These are phyloP conservation scores for Metarhizium album DNA, from an alignment of 2,329 filamentous ascomycete species.

Conservation along the genomic window DNA sequence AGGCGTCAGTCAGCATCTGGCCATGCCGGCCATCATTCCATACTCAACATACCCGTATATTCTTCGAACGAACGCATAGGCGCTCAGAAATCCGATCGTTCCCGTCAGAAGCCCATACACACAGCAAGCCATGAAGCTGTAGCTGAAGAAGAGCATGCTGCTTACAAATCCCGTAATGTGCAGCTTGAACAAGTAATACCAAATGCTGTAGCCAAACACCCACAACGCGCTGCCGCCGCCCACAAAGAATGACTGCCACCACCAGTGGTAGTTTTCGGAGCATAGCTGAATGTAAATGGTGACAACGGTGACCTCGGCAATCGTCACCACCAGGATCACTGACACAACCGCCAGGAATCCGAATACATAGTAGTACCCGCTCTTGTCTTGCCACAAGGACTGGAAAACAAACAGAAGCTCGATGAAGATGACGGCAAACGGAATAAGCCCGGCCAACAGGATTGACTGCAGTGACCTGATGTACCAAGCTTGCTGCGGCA, in stretches of 20 bases:
- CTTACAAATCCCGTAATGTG: conserved; percentile 74
- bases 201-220: conserved; percentile 74
- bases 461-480: conserved; percentile 50
- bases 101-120: conserved; percentile 75
- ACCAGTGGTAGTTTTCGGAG: conserved; percentile 82
- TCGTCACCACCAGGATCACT: conserved; percentile 60
- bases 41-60: conserved; percentile 61
- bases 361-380: conserved; percentile 85
- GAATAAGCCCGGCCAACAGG: conserved; percentile 64
- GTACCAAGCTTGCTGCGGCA: conserved; percentile 71
- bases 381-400: conserved; percentile 83
- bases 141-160: conserved; percentile 73
- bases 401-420: conserved; percentile 81
- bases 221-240: conserved; percentile 68
- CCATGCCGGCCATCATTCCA: neutral
- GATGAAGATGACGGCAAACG: conserved; percentile 81
- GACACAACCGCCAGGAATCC: conserved; percentile 71
- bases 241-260: conserved; percentile 80
- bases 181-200: conserved; percentile 73
- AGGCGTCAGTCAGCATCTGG: conserved; percentile 9
- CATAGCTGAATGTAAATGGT: conserved; percentile 75
- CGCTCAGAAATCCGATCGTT: conserved; percentile 74
- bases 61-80: conserved; percentile 72
- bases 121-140: conserved; percentile 70
- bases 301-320: conserved; percentile 76